phyloP scores from a whole-genome alignment of 148 eudicot species.

The Silene conica region DNA sequence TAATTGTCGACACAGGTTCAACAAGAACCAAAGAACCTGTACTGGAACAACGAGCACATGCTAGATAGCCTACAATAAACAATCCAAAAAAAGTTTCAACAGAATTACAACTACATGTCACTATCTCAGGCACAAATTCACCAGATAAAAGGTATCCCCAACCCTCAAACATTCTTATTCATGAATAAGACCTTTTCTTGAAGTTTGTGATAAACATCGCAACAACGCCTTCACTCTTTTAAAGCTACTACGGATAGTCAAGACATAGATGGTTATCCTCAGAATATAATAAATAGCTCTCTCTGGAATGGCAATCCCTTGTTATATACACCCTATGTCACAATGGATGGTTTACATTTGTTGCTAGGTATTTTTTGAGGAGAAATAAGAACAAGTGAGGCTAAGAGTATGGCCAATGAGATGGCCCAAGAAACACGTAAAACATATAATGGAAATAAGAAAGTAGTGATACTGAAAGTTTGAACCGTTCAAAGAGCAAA shows the following conservation, averaged over 20 bases:
- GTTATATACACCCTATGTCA: neutral
- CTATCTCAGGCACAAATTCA: neutral
- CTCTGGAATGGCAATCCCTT: neutral
- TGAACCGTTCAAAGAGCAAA: too few relatives aligned
- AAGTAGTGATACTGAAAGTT: neutral
- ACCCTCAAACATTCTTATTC: neutral
- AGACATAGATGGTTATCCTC: neutral
- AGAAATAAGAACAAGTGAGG: too few relatives aligned
- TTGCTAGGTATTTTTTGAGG: neutral
- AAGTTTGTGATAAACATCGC: neutral
- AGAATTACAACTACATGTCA: neutral
- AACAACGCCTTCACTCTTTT: neutral
- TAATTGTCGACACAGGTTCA: conserved; percentile 68
- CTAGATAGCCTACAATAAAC: conserved; percentile 73
- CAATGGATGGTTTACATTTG: neutral
- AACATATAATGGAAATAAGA: neutral
- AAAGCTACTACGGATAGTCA: neutral
- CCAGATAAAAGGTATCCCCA: neutral
- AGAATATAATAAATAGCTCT: neutral
- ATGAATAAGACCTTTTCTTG: neutral
- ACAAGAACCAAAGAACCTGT: conserved; percentile 79
- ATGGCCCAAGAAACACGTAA: neutral
- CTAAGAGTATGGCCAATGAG: neutral
- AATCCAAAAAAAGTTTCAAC: neutral
- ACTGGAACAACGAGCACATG: conserved; percentile 94